Base-by-base conservation (phyloP, 345 rosid genomes). In the Lepidium didymum region DNA sequence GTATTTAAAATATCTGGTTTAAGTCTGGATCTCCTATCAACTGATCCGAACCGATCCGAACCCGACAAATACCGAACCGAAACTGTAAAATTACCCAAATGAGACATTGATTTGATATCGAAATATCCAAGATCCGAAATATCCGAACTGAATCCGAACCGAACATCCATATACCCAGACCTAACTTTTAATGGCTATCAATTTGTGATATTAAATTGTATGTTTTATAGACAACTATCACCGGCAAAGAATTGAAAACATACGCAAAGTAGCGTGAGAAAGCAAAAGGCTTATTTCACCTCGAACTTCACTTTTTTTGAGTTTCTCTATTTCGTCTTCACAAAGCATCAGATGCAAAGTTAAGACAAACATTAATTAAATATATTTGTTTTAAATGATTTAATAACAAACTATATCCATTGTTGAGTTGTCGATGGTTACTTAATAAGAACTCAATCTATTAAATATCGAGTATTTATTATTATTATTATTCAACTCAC, bases 251-350 rank as follows among this genome's bases (percentile, higher is more conserved):
- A 23, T 25, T 37, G 47, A 8, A 49, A 47, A 35, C 45, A 50
- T 14, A 38, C 40, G 16, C 42, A 43, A 60, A 31, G 46, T 73
- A 51, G 41, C 77, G 62, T 66, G 67, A 65, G 55, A 58, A 50
- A 35, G 55, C 77, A 66, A 73, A 73, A 73, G 67, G 77, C 25
- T 19, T 1, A 56, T 58, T 42, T 42, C 67, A 58, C 67, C 64
- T 49, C 70, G 70, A 72, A 64, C 42, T 49, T 65, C 56, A 34
- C 35, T 13, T 49, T 43, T 43, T 47, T 13, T 3, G 16, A 38
- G 57, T 46, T n/a, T 43, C 70, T 37, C 34, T 21, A 34, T 72
- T 72, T 72, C 52, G 64, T 56, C 35, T 21, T 55, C 37, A 63
- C 64, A 36, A 64, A 72, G 70, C 56, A 64, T 54, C 76, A 47